A percentile compares a stretch with the other conserved stretches of the same genome.
phyloP scores from a whole-genome alignment of 305 asterid genomes.

The Fraxinus dipetala region DNA sequence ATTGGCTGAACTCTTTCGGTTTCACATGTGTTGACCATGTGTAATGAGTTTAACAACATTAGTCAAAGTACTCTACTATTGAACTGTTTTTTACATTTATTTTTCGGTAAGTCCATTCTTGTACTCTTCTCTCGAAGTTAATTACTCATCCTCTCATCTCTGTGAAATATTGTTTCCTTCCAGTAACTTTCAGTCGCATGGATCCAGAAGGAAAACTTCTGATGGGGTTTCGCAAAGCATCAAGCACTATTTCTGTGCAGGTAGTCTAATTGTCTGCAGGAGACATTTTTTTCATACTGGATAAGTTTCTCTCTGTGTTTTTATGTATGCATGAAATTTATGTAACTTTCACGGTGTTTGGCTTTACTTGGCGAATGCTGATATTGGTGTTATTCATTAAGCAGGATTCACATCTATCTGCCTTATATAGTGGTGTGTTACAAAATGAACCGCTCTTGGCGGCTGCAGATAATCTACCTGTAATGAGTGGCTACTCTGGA shows the following conservation, averaged over 20 bases:
- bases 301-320: background rate
- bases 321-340: conserved; percentile 2
- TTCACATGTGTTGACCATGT: background rate
- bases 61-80: background rate
- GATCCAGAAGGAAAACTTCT: conserved; percentile 92
- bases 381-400: conserved; percentile 19
- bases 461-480: conserved; percentile 54
- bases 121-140: background rate
- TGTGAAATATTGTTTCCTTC: conserved; percentile 25
- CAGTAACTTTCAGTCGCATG: conserved; percentile 98
- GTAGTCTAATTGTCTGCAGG: conserved; percentile 30
- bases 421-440: conserved; percentile 44
- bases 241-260: conserved; percentile 48
- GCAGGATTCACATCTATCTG: conserved; percentile 62
- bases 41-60: background rate
- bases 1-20: background rate
- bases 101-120: background rate
- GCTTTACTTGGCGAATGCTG: conserved; percentile 10
- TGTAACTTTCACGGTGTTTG: background rate
- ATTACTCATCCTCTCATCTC: conserved; percentile 21
- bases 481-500: conserved; percentile 64
- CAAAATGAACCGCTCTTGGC: conserved; percentile 58
- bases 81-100: background rate
- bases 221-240: conserved; percentile 94
- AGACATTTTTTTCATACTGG: background rate